These are phyloP conservation scores for Amylocarpus encephaloides DNA, from an alignment of 2,329 filamentous ascomycete species.

Conservation along the genomic window DNA sequence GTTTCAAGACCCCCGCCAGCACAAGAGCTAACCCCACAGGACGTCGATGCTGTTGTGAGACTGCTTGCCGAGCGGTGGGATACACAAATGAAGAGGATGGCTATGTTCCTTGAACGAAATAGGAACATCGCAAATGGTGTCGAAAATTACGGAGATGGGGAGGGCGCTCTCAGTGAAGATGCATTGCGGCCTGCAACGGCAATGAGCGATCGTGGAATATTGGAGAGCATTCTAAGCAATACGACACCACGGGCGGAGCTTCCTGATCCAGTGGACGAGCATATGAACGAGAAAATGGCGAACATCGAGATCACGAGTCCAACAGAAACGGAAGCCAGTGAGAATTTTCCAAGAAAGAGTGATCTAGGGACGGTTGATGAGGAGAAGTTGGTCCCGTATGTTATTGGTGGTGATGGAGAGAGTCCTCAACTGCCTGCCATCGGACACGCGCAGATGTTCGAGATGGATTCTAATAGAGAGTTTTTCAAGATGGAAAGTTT, in stretches of 20 bases:
- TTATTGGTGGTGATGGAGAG: neutral
- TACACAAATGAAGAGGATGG: slow-evolving; percentile 25
- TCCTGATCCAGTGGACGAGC: slow-evolving; percentile 25
- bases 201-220: slow-evolving; percentile 26
- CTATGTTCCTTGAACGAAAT: slow-evolving; percentile 29
- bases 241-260: slow-evolving; percentile 29
- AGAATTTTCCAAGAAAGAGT: neutral
- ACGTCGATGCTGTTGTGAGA: slow-evolving; percentile 28
- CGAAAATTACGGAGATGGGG: slow-evolving; percentile 12
- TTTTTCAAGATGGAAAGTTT: neutral
- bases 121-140: slow-evolving; percentile 25
- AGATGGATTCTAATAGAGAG: neutral
- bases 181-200: slow-evolving; percentile 28
- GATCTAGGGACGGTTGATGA: neutral
- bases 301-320: slow-evolving; percentile 7
- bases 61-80: slow-evolving; percentile 28
- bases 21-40: slow-evolving; percentile 27
- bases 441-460: neutral
- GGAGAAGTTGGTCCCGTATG: neutral
- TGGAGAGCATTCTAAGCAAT: slow-evolving; percentile 30
- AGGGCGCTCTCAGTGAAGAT: slow-evolving; percentile 19
- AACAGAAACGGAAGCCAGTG: neutral
- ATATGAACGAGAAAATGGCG: slow-evolving; percentile 13
- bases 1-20: slow-evolving; percentile 22
- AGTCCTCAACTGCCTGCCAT: neutral